Percentiles rank a stretch among this genome's conserved stretches.
phyloP scores from a whole-genome alignment of 1,284 basidiomycete species.

The Trametes polyzona region DNA sequence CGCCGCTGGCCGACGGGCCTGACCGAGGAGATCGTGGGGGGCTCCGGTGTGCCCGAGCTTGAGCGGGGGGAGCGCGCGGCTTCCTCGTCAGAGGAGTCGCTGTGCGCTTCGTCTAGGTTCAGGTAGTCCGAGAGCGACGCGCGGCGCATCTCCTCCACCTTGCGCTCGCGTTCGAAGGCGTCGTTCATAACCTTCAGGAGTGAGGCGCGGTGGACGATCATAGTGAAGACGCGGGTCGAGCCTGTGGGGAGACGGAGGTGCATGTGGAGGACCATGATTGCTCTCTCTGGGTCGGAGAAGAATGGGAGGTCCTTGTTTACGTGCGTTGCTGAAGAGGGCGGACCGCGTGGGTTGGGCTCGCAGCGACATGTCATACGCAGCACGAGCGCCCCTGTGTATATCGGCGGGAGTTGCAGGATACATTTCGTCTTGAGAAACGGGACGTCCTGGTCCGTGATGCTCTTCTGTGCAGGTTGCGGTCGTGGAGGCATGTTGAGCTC shows the following conservation, averaged over 20 bases:
- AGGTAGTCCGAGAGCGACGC: not conserved
- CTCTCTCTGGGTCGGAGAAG: slow-evolving; percentile 38
- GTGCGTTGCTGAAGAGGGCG: slow-evolving; percentile 5
- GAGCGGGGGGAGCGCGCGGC: not conserved
- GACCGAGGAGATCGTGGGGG: not conserved
- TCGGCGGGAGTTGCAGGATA: slow-evolving; percentile 40
- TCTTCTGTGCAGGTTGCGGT: slow-evolving; percentile 3
- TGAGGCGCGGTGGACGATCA: slow-evolving; percentile 45
- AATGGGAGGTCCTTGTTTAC: slow-evolving; percentile 29
- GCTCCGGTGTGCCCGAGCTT: too few relatives aligned
- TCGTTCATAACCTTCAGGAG: slow-evolving; percentile 30
- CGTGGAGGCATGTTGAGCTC: slow-evolving; percentile 11
- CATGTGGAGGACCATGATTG: slow-evolving; percentile 47
- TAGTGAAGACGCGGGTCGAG: slow-evolving; percentile 34
- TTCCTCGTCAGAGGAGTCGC: not conserved
- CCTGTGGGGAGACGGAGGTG: slow-evolving; percentile 17
- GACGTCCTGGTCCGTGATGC: not conserved
- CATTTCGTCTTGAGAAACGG: slow-evolving; percentile 17
- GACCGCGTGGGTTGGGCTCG: slow-evolving; percentile 48
- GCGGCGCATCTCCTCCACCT: not conserved
- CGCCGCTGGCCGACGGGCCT: too few relatives aligned
- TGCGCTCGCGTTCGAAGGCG: slow-evolving; percentile 4
- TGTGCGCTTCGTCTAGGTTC: not conserved
- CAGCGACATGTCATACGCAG: slow-evolving; percentile 44
- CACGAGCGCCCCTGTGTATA: slow-evolving; percentile 33